Evolutionary conservation across 2,329 filamentous ascomycete species (phyloP), one percentile per base, ranked within the genome.

Genomic region (Aspergillus felis): DNA sequence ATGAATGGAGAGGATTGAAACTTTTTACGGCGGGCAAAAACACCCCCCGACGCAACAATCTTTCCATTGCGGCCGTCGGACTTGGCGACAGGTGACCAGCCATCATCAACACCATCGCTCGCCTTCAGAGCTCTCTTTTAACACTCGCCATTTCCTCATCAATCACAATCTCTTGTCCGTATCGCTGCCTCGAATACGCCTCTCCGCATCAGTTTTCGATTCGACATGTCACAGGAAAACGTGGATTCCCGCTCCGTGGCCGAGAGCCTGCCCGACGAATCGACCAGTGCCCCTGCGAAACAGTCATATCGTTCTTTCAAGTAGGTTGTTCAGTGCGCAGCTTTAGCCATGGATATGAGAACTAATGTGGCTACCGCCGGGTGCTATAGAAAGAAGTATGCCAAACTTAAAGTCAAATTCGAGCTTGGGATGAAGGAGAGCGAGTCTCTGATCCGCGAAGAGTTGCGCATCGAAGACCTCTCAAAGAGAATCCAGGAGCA

Each of bases 401-500:
- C 87, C 57, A 86, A 91, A 63, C 90, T 91, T 72, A 94, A 96
- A 75, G 84, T 87, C 55, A 82, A 94, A 59, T 94, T 94, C 76
- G 86, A 86, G 66, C 82, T 90, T 55, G 92, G 94, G 74, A 89
- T 90, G 73, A 87, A 88, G 74, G 90, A 92, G 38, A 86, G 73
- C 57, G 77, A 75, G 54, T 64, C 62, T n/a, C 65, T 79, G 57
- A 92, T 93, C 76, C 85, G 84, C 65, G 85, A 92, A 62, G 92
- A 97, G 76, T 87, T 91, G 70, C 88, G 89, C 74, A 89, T 92
- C 41, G 84, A 89, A 60, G 86, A 88, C 63, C 89, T 91, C 3
- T 90, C 91, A 24, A 92, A 90, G 73, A 84, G 92, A 53, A 83
- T 99, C 59, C 89, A 91, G 56, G 87, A 95, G 67, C 89, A 97